phyloP scores from a whole-genome alignment of 2,329 filamentous ascomycete species.

The Fusarium dimerum region DNA sequence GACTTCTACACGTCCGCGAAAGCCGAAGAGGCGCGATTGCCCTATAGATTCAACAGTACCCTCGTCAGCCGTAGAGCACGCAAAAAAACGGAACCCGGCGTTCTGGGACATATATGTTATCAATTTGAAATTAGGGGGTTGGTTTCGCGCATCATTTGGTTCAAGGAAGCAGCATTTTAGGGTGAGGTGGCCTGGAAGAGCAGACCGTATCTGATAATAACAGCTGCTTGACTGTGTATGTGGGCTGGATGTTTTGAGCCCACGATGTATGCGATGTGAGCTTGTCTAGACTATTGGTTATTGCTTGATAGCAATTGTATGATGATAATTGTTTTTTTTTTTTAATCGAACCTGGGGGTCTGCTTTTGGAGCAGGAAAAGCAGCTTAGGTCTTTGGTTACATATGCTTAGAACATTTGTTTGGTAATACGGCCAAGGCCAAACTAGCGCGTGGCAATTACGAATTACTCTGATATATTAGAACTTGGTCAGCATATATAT shows the following conservation, averaged over 20 bases:
- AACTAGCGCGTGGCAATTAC: no score
- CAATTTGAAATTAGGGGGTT: conserved; percentile 21
- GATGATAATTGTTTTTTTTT: background rate
- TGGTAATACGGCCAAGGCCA: no score
- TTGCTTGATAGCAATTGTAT: background rate
- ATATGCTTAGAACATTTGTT: no score
- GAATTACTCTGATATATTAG: no score
- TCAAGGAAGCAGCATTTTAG: background rate
- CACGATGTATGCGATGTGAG: background rate
- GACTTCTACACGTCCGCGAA: conserved; percentile 80
- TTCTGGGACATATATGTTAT: conserved; percentile 25
- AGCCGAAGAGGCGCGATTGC: conserved; percentile 83
- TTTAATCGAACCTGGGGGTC: background rate
- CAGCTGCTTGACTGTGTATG: background rate
- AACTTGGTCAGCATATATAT: no score
- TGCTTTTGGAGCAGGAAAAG: background rate
- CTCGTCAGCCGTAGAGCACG: conserved; percentile 19
- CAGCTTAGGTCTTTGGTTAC: background rate
- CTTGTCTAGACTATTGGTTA: background rate
- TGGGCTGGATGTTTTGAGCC: background rate
- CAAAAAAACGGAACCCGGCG: conserved; percentile 26
- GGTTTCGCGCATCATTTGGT: conserved; percentile 25
- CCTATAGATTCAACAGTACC: conserved; percentile 45
- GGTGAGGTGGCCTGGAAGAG: background rate
- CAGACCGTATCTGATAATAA: background rate